These are phyloP conservation scores for Nigrospora sphaerica DNA, from an alignment of 2,329 filamentous ascomycete genomes.

Conservation along the genomic window DNA sequence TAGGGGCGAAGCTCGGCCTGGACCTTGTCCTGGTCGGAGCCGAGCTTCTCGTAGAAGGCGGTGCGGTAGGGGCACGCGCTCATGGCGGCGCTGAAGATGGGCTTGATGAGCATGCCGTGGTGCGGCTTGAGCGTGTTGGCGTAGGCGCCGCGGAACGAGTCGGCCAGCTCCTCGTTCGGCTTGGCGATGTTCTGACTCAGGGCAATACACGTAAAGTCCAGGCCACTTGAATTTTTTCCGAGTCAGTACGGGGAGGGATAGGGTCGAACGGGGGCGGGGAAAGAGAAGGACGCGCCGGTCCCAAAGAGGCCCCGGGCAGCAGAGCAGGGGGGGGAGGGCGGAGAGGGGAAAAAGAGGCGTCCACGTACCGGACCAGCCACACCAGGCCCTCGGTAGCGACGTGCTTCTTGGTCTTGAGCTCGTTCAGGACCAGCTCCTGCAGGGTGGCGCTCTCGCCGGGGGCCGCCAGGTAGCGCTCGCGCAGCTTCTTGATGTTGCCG, in stretches of 20 bases:
- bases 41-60: conserved; percentile 88
- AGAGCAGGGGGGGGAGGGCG: no score
- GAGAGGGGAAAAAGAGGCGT: neutral
- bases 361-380: conserved; percentile 75
- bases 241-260: conserved; percentile 3
- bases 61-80: conserved; percentile 85
- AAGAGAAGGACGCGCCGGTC: neutral
- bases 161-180: conserved; percentile 65
- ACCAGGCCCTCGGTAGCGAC: conserved; percentile 80
- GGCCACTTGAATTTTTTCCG: conserved; percentile 56
- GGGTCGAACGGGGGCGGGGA: neutral
- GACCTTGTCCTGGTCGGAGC: conserved; percentile 57
- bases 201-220: conserved; percentile 87
- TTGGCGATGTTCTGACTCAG: conserved; percentile 71
- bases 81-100: conserved; percentile 90
- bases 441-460: conserved; percentile 75
- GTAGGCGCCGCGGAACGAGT: conserved; percentile 85
- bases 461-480: conserved; percentile 70
- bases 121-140: conserved; percentile 81
- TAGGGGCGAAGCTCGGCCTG: conserved; percentile 59
- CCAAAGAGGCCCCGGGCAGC: no score
- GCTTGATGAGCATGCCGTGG: conserved; percentile 85
- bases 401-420: conserved; percentile 86
- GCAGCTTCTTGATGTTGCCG: conserved; percentile 95
- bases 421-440: conserved; percentile 78